Conservation (phyloP, 2,329 filamentous ascomycete species). For the Gaeumannomyces tritici region DNA sequence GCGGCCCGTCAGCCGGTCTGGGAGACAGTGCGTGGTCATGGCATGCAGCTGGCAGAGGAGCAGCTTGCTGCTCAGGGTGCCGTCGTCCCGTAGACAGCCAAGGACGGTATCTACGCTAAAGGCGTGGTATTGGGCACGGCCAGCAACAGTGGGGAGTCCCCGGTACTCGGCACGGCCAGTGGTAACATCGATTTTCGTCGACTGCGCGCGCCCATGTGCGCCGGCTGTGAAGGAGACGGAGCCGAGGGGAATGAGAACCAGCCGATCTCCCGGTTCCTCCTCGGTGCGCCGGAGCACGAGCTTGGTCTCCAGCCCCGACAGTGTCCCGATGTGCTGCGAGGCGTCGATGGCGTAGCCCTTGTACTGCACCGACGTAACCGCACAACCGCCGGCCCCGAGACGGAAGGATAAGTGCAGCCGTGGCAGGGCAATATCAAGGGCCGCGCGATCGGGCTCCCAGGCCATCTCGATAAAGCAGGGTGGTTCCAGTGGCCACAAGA, state of each 20-base stretch:
- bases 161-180: too few relatives aligned
- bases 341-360: conserved; percentile 31
- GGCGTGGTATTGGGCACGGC: conserved; percentile 19
- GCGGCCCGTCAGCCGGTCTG: conserved; percentile 33
- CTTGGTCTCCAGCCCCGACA: background rate
- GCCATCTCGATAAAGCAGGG: background rate
- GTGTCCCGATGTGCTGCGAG: background rate
- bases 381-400: conserved; percentile 9
- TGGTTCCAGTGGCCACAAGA: background rate
- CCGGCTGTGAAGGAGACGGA: conserved; percentile 13
- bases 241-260: conserved; percentile 27
- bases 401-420: background rate
- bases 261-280: conserved; percentile 8
- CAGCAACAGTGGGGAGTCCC: too few relatives aligned
- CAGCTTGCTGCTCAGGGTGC: conserved; percentile 40
- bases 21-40: conserved; percentile 39
- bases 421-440: background rate
- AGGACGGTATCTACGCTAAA: conserved; percentile 41
- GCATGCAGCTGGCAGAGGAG: conserved; percentile 42
- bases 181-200: too few relatives aligned
- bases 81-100: conserved; percentile 38
- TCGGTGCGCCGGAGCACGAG: background rate
- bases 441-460: background rate
- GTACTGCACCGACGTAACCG: conserved; percentile 31
- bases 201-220: too few relatives aligned